Percentiles rank a stretch among this genome's conserved stretches.
Conservation (phyloP, 192 early-diverging fungal species). For the Umbelopsis isabellina region DNA sequence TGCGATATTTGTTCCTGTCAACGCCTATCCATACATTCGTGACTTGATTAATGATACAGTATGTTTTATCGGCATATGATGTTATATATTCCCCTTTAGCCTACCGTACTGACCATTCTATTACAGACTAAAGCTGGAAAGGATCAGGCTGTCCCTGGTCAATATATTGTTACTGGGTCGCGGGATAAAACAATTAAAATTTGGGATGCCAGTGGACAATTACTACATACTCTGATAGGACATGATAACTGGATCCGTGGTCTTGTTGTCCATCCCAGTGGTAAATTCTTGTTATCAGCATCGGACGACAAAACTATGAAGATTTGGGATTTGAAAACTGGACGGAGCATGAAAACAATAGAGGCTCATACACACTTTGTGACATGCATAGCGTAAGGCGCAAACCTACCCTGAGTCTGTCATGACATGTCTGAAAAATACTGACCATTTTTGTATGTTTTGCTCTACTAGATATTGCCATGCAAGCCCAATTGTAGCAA, state of each 20-base stretch:
- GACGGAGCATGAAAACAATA: conserved; percentile 79
- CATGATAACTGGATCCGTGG: conserved; percentile 96
- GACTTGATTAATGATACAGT: conserved; percentile 71
- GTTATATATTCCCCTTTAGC: neutral
- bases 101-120: neutral
- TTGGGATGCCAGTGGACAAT: conserved; percentile 78
- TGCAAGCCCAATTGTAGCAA: conserved; percentile 75
- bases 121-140: conserved; percentile 21
- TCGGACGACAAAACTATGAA: conserved; percentile 92
- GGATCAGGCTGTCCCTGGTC: conserved; percentile 57
- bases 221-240: conserved; percentile 80
- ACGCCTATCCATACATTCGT: conserved; percentile 65
- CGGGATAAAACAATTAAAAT: conserved; percentile 91
- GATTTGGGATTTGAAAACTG: conserved; percentile 87
- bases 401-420: no score
- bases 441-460: neutral
- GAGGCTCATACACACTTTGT: conserved; percentile 92
- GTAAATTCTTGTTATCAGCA: conserved; percentile 79
- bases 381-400: conserved; percentile 74
- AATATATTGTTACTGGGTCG: conserved; percentile 82
- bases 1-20: conserved; percentile 79
- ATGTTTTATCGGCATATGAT: neutral
- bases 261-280: conserved; percentile 81
- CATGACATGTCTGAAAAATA: neutral
- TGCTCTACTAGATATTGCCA: conserved; percentile 43